Base-by-base conservation (phyloP, 768 basidiomycete genomes). In the Phlegmacium glaucopus region DNA sequence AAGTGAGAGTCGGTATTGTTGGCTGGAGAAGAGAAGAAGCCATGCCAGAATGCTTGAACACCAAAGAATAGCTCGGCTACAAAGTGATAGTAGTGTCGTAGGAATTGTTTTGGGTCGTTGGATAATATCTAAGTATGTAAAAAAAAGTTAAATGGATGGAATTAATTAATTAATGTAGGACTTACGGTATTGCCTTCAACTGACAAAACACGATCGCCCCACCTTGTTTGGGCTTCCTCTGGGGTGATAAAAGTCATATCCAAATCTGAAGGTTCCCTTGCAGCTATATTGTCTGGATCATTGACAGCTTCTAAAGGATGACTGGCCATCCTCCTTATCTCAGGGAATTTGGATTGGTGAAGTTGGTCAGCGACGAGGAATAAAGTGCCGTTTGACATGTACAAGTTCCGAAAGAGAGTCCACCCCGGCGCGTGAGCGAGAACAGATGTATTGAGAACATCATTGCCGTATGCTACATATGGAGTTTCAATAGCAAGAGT, bases 41-140 rank as follows among this genome's bases (percentile, higher is more conserved):
- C 83, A 38, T 73, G 70, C 84, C 84, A 89, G 56, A 89, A 78
- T 1, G 87, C 78, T 76, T 87, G 89, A 3, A 78, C 67, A 27
- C 90, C 90, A 27, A 92, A 70, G 47, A 90, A 68, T 39, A 90
- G 79, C 60, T 94, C 91, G 0, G 86, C 91, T 27, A 85, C 86
- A 49, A 90, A 84, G 65, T 93, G 91, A 65, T 92, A 93, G 63
- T 91, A 93, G 61, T 93, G 91, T 39, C 74, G 70, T n/a, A 92
- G 74, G 74, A 93, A 87, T 58, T 90, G 87, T 1, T 62, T 47
- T 0, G 88, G 85, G 50, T 89, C 88, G 60, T 87, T 87, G 57
- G 84, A 72, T 30, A 82, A 61, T 9, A 81, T 54, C 80, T 82
- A 39, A 13, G 39, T 41, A 42, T 47, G 41, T 9, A 15, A 15